Conservation (phyloP, 1,284 basidiomycete genomes). For the Ustilago hordei region DNA sequence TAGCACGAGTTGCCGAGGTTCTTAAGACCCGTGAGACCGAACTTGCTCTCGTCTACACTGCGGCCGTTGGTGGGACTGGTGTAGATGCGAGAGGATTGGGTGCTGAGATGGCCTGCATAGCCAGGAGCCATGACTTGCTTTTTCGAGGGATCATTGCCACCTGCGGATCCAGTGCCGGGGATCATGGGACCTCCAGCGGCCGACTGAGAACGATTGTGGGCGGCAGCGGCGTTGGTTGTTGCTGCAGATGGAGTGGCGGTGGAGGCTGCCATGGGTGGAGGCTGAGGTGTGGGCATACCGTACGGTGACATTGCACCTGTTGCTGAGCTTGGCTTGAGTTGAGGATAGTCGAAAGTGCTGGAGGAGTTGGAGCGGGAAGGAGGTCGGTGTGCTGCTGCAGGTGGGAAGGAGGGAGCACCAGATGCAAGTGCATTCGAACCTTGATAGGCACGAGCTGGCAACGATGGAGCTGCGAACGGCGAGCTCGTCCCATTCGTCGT, state of each 20-base stretch:
- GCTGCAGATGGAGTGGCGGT: conserved; percentile 28
- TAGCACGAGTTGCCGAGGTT: conserved; percentile 70
- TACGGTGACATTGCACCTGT: conserved; percentile 33
- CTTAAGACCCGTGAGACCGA: conserved; percentile 66
- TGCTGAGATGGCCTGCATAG: conserved; percentile 40
- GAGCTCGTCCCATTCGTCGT: conserved; percentile 29
- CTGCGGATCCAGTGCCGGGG: conserved; percentile 34
- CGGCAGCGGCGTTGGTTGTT: conserved; percentile 5
- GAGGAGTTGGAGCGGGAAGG: conserved; percentile 43
- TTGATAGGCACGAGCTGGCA: conserved; percentile 61
- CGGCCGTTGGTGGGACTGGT: conserved; percentile 32
- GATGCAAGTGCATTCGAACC: conserved; percentile 18
- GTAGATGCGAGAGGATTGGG: conserved; percentile 43
- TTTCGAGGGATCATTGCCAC: conserved; percentile 44
- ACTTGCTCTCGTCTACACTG: conserved; percentile 53
- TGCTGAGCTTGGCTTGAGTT: conserved; percentile 35
- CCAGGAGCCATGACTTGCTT: conserved; percentile 46
- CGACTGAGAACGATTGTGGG: conserved; percentile 24
- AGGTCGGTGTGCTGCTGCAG: conserved; percentile 39
- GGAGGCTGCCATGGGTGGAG: conserved; percentile 48
- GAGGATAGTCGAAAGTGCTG: conserved; percentile 58
- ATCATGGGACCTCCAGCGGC: conserved; percentile 11
- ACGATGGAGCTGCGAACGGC: conserved; percentile 41
- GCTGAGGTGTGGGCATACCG: conserved; percentile 42
- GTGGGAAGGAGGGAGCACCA: conserved; percentile 55